These are phyloP conservation scores for Aspergillus sp. DNA, from an alignment of 2,329 filamentous ascomycete species.

Conservation along the genomic window DNA sequence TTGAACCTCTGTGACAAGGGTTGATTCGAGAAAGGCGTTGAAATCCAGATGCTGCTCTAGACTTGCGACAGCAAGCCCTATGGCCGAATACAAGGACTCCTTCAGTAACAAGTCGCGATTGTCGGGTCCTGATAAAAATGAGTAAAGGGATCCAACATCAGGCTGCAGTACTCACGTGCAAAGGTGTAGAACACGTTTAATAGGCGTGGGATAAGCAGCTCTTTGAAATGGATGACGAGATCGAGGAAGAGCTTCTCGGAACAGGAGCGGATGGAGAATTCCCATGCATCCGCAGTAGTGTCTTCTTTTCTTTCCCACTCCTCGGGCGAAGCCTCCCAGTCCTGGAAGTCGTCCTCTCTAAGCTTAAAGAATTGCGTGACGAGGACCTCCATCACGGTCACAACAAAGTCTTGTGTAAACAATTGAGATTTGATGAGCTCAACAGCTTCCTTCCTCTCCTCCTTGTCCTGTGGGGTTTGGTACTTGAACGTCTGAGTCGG, in stretches of 20 bases:
- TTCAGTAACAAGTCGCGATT: slow-evolving; percentile 70
- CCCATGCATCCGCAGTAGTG: slow-evolving; percentile 72
- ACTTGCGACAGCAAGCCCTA: slow-evolving; percentile 74
- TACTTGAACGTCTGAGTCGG: slow-evolving; percentile 78
- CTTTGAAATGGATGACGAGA: slow-evolving; percentile 79
- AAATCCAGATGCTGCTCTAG: slow-evolving; percentile 72
- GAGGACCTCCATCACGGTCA: slow-evolving; percentile 72
- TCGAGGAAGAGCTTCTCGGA: slow-evolving; percentile 91
- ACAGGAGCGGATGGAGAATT: slow-evolving; percentile 85
- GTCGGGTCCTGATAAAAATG: slow-evolving; percentile 35
- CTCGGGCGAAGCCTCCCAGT: slow-evolving; percentile 91
- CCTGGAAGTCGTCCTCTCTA: slow-evolving; percentile 70
- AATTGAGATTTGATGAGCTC: slow-evolving; percentile 62
- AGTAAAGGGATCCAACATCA: slow-evolving; percentile 9
- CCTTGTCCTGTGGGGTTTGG: slow-evolving; percentile 61
- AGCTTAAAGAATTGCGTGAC: slow-evolving; percentile 86
- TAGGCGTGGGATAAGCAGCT: slow-evolving; percentile 67
- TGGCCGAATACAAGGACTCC: slow-evolving; percentile 87
- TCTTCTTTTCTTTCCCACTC: slow-evolving; percentile 92
- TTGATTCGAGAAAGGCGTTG: slow-evolving; percentile 64
- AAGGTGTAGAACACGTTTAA: slow-evolving; percentile 74
- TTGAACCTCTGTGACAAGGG: slow-evolving; percentile 70
- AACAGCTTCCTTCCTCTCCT: slow-evolving; percentile 63
- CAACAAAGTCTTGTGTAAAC: slow-evolving; percentile 65
- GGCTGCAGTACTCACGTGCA: slow-evolving; percentile 45